phyloP scores from a whole-genome alignment of 225 moss, liverwort and hornwort species.

The Physcomitrellopsis africana region DNA sequence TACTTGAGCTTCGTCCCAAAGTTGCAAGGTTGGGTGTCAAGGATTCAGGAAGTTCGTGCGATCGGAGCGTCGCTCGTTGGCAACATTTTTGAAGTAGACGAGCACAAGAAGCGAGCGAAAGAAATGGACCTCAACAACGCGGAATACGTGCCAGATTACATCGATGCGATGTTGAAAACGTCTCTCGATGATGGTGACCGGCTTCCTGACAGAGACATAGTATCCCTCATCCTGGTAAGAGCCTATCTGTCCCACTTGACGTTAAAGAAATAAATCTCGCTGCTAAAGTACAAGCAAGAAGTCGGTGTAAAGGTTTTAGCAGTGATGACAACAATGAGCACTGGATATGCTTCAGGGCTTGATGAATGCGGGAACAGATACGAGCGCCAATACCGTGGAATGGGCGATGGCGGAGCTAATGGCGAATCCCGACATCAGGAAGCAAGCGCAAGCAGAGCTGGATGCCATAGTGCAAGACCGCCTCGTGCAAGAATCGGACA shows the following conservation, averaged over 20 bases:
- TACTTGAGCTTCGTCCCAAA: conserved; percentile 33
- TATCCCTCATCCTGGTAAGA: conserved; percentile 42
- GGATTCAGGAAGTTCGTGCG: conserved; percentile 28
- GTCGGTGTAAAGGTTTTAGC: no score
- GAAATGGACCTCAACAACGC: neutral
- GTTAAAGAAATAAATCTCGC: no score
- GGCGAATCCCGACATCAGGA: conserved; percentile 28
- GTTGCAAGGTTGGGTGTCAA: conserved; percentile 39
- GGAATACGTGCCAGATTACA: conserved; percentile 42
- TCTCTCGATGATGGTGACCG: conserved; percentile 37
- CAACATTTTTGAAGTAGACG: conserved; percentile 44
- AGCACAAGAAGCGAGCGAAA: conserved; percentile 47
- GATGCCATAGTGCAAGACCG: conserved; percentile 40
- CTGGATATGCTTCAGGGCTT: conserved; percentile 26
- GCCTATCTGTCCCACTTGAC: neutral
- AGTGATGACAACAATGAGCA: neutral
- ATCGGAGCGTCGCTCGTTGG: conserved; percentile 17
- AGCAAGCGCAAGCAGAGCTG: conserved; percentile 39
- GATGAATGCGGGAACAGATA: conserved; percentile 47
- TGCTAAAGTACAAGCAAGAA: neutral
- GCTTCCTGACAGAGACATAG: conserved; percentile 36
- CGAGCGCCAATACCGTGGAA: conserved; percentile 39
- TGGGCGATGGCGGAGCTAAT: conserved; percentile 48
- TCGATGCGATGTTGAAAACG: conserved; percentile 55
- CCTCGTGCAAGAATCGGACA: conserved; percentile 57